These are phyloP conservation scores for Leptographium radiaticola DNA, from an alignment of 2,329 filamentous ascomycete species.

Conservation along the genomic window DNA sequence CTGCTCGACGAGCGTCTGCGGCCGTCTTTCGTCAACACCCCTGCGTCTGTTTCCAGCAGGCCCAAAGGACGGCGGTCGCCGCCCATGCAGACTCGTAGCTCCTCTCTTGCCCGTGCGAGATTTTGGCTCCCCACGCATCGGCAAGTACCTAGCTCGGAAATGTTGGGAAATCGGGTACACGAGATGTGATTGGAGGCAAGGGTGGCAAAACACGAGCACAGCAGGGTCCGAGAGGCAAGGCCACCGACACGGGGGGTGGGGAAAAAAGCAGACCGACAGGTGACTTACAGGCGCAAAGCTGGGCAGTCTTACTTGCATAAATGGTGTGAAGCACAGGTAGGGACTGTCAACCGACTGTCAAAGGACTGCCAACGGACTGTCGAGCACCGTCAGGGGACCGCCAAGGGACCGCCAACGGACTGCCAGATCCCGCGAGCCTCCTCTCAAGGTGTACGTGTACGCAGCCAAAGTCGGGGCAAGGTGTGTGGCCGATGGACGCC, in stretches of 20 bases:
- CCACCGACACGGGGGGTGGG: background rate
- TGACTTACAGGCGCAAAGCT: constrained; percentile 14
- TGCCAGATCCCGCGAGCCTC: no score
- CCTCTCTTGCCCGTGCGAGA: background rate
- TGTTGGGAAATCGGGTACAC: background rate
- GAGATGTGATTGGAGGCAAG: constrained; percentile 3
- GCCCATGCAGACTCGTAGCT: background rate
- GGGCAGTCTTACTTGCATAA: constrained; percentile 15
- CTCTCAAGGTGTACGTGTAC: no score
- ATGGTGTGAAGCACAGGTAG: constrained; percentile 7
- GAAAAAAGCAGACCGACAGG: constrained; percentile 2
- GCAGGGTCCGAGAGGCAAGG: background rate
- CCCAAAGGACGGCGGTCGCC: background rate
- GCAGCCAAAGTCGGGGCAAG: no score
- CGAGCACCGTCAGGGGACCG: no score
- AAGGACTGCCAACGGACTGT: background rate
- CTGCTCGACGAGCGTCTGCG: background rate
- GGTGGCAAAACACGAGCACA: background rate
- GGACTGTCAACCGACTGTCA: constrained; percentile 6
- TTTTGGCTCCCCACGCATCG: background rate
- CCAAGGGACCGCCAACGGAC: background rate
- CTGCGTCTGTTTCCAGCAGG: background rate
- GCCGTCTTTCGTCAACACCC: background rate
- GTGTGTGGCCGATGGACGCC: no score
- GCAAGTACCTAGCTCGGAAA: background rate